Percentiles rank a stretch among this genome's conserved stretches.
Evolutionary conservation across 2,329 filamentous ascomycete species (phyloP).

Genomic region (Sporothrix pseudoabietina): DNA sequence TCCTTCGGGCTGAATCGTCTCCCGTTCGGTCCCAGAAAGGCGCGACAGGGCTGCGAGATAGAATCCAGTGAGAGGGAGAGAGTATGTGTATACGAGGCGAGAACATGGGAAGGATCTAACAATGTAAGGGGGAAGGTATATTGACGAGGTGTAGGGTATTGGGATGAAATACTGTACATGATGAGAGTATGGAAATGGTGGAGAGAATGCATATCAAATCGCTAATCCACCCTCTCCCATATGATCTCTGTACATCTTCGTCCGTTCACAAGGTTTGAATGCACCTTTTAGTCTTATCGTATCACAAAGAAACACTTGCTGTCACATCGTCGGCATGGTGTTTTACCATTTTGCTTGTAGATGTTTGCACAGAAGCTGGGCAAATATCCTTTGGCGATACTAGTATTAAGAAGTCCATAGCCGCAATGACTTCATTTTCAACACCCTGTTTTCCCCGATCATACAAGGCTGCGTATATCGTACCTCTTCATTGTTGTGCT

Average conservation of each 20-base stretch:
- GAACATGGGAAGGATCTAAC: neutral
- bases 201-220: neutral
- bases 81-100: neutral
- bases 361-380: neutral
- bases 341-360: neutral
- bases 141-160: neutral
- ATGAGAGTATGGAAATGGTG: neutral
- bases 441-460: too few relatives aligned
- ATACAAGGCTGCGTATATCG: too few relatives aligned
- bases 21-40: slow-evolving; percentile 15
- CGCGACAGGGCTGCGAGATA: neutral
- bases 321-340: too few relatives aligned
- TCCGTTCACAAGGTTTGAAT: neutral
- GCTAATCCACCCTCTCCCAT: neutral
- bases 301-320: too few relatives aligned
- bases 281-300: too few relatives aligned
- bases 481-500: too few relatives aligned
- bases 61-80: neutral
- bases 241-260: neutral
- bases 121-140: neutral
- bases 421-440: too few relatives aligned
- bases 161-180: neutral
- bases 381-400: neutral
- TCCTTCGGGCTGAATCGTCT: slow-evolving; percentile 2
- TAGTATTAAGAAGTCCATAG: too few relatives aligned